Conservation (phyloP, 2,329 filamentous ascomycete species). For the Claviceps citrina region DNA sequence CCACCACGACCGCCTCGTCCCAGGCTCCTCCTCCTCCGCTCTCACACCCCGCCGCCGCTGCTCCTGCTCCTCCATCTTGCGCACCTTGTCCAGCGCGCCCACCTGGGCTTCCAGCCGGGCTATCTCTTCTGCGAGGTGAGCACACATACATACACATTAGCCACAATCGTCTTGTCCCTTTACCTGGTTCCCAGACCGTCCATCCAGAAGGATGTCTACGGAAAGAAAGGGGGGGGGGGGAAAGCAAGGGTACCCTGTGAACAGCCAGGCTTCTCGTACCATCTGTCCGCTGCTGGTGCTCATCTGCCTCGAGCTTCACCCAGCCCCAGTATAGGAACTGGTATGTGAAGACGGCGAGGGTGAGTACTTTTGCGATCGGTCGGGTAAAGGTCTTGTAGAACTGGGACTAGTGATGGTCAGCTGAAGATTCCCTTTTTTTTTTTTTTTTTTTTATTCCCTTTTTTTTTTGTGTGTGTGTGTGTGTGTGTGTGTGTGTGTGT, state of each 20-base stretch:
- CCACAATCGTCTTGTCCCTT: not conserved
- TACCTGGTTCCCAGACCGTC: not conserved
- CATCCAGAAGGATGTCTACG: too few relatives aligned
- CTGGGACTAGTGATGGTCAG: constrained; percentile 27
- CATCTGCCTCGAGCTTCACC: constrained; percentile 58
- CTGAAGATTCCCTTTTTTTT: not conserved
- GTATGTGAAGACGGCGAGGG: constrained; percentile 64
- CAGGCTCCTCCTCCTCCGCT: constrained; percentile 2
- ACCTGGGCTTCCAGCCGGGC: constrained; percentile 24
- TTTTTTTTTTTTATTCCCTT: not conserved
- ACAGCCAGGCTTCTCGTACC: too few relatives aligned
- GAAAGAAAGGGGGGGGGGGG: too few relatives aligned
- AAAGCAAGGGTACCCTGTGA: too few relatives aligned
- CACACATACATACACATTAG: not conserved
- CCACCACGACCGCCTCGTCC: constrained; percentile 9
- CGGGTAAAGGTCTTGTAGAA: constrained; percentile 66
- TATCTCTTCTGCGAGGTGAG: constrained; percentile 16
- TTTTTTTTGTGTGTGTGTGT: too few relatives aligned
- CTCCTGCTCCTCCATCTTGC: not conserved
- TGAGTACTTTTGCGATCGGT: constrained; percentile 57
- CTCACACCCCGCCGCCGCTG: not conserved
- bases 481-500: too few relatives aligned
- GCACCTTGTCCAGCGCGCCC: constrained; percentile 16
- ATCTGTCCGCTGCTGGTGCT: constrained; percentile 44
- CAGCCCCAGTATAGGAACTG: constrained; percentile 63